Evolutionary conservation across 129 eudicot species (phyloP), one percentile per base, ranked within the genome.

Genomic region (Flaveria brownii): DNA sequence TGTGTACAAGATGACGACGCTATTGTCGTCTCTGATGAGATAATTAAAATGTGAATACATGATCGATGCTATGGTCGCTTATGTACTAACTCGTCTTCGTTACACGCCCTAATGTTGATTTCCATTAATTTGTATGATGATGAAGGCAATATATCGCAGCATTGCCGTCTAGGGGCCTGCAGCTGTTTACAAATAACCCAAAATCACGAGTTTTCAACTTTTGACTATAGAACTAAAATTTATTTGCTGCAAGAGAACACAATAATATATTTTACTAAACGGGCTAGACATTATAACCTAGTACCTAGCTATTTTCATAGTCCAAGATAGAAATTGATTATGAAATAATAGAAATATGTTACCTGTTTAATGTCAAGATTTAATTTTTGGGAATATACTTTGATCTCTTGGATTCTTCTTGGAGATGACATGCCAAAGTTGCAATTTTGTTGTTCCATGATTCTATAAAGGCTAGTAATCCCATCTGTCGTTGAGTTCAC

Each of bases 91-190:
- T 89, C 92, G 10, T 85, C 96, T 61, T 85, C 88, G 13, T 77
- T 76, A 77, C 97, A 92, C 73, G 82, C 85, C 80, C 96, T 87
- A 15, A 87, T 74, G 59, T 43, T 78, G 61, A 92, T 82, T 17
- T 92, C 90, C 92, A 92, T 79, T 41, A 82, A 55, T 8, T 70
- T 75, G 39, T 71, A 70, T 0, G 75, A 51, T 0, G 89, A 64
- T 46, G 88, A 78, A 47, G 85, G 86, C 70, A 85, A 57, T 47
- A 92, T 84, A 55, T 92, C 87, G 47, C 97, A 89, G 68, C 97
- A 89, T n/a, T 89, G 96, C 71, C 96, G 83, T 77, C 97, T 83
- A 59, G 97, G 92, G 4, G 97, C 86, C 71, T 72, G 85, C 78
- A 87, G 66, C 97, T 92, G 86, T 59, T 70, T 43, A 59, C 17